Evolutionary conservation across 495 filamentous ascomycete genomes (phyloP).

Genomic region (Tuber brumale): DNA sequence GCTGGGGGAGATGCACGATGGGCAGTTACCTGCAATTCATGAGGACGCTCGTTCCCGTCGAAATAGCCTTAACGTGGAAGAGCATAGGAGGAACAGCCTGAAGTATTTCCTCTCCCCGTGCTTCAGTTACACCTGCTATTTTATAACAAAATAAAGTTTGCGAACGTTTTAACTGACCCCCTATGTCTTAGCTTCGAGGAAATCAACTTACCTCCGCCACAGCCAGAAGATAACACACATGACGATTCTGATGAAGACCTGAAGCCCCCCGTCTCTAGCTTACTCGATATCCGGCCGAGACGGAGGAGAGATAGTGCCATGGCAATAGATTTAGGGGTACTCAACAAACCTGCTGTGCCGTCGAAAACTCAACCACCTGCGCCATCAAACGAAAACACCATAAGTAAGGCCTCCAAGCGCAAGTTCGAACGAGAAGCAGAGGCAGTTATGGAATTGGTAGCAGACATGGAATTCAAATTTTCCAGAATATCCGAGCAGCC

Average conservation of each 20-base stretch:
- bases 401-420: background rate
- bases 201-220: conserved; percentile 28
- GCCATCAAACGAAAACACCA: background rate
- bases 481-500: conserved; percentile 22
- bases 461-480: conserved; percentile 26
- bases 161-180: conserved; percentile 4
- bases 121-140: background rate
- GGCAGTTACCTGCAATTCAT: conserved; percentile 68
- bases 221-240: conserved; percentile 15
- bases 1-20: conserved; percentile 51
- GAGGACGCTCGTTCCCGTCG: conserved; percentile 52
- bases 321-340: conserved; percentile 11
- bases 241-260: conserved; percentile 34
- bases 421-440: conserved; percentile 6
- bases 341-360: conserved; percentile 7
- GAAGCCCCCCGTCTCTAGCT: conserved; percentile 25
- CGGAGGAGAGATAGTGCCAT: conserved; percentile 30
- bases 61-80: conserved; percentile 29
- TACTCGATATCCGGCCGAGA: conserved; percentile 35
- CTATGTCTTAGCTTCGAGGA: conserved; percentile 32
- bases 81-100: conserved; percentile 25
- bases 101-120: conserved; percentile 19
- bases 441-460: conserved; percentile 5
- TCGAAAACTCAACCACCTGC: conserved; percentile 13
- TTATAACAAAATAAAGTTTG: background rate